Evolutionary conservation across 2,329 filamentous ascomycete species (phyloP).

Genomic region (Lachnellula occidentalis): DNA sequence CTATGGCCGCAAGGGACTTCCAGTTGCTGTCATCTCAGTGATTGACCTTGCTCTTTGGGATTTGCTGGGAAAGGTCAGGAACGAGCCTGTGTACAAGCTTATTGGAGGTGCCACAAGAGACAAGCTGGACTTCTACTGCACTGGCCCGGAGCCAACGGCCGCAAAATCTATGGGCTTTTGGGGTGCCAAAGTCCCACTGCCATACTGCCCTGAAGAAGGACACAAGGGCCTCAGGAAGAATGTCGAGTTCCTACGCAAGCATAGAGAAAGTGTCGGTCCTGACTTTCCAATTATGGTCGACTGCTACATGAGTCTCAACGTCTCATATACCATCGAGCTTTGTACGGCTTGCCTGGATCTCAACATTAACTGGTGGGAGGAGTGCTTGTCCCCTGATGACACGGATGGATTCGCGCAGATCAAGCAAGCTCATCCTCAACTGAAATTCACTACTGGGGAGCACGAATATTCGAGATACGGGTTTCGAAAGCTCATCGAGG

Average conservation of each 20-base stretch:
- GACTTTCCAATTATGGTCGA: constrained; percentile 93
- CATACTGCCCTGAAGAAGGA: constrained; percentile 85
- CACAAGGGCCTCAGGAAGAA: constrained; percentile 80
- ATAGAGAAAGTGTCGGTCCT: constrained; percentile 77
- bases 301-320: constrained; percentile 95
- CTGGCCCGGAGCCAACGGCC: constrained; percentile 74
- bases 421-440: constrained; percentile 81
- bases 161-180: constrained; percentile 85
- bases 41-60: constrained; percentile 94
- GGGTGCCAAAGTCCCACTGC: constrained; percentile 84
- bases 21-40: constrained; percentile 86
- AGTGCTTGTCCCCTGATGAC: constrained; percentile 87
- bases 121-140: constrained; percentile 88
- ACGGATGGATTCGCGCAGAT: constrained; percentile 84
- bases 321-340: constrained; percentile 86
- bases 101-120: constrained; percentile 87
- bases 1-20: constrained; percentile 88
- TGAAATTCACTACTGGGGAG: constrained; percentile 94
- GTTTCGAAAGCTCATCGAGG: constrained; percentile 90
- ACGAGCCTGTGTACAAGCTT: constrained; percentile 90
- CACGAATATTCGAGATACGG: constrained; percentile 93
- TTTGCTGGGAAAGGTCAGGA: constrained; percentile 81
- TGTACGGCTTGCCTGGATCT: constrained; percentile 78
- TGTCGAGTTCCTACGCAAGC: constrained; percentile 78
- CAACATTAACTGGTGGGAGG: constrained; percentile 96